Percentiles rank a stretch among this genome's conserved stretches.
phyloP scores from a whole-genome alignment of 1,284 basidiomycete species.

The Clitocybe nebularis region DNA sequence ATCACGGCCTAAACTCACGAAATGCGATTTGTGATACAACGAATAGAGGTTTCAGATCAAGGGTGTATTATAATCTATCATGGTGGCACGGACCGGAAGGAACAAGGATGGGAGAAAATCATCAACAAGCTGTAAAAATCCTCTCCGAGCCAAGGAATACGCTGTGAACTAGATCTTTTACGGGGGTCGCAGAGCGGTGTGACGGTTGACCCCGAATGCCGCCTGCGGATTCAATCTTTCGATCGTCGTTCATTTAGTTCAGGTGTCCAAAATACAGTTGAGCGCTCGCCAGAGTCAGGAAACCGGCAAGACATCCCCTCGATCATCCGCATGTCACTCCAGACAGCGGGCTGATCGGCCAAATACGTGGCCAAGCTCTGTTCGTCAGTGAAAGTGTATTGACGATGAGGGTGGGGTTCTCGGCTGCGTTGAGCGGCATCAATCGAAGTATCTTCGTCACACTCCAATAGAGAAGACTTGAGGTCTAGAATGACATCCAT shows the following conservation, averaged over 20 bases:
- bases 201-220: too few species aligned
- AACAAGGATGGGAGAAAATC: too few species aligned
- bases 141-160: too few species aligned
- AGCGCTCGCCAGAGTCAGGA: constrained; percentile 45
- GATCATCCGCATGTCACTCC: constrained; percentile 20
- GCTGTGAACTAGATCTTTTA: too few species aligned
- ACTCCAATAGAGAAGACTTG: constrained; percentile 19
- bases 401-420: constrained; percentile 13
- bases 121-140: too few species aligned
- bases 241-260: constrained; percentile 22
- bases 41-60: too few species aligned
- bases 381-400: constrained; percentile 24
- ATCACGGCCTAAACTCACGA: not conserved
- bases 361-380: constrained; percentile 34
- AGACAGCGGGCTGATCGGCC: constrained; percentile 32
- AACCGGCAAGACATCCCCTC: constrained; percentile 25
- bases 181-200: too few species aligned
- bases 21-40: too few species aligned
- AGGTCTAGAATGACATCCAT: constrained; percentile 39
- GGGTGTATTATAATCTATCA: too few species aligned
- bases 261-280: constrained; percentile 35
- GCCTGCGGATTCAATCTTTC: not conserved
- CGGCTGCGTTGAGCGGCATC: constrained; percentile 19
- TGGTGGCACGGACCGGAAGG: too few species aligned
- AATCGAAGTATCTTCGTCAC: constrained; percentile 20